Evolutionary conservation across 2,329 filamentous ascomycete genomes (phyloP).

Genomic region (Botryotinia globosa): DNA sequence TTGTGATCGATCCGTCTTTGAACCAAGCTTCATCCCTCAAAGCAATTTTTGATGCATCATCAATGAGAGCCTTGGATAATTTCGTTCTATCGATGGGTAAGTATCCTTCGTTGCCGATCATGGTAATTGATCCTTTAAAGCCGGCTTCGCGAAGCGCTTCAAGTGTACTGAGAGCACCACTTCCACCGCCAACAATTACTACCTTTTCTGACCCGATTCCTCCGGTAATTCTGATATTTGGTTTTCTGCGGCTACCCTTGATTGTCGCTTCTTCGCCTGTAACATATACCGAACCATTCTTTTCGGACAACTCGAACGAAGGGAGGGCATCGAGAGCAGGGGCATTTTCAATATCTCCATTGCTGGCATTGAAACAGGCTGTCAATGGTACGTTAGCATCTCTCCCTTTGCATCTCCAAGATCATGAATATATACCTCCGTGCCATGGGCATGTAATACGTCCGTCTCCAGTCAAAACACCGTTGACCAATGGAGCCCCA

Average conservation of each 20-base stretch:
- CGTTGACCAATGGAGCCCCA: slow-evolving; percentile 83
- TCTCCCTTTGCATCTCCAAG: not conserved
- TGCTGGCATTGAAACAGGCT: slow-evolving; percentile 90
- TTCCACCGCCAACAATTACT: slow-evolving; percentile 85
- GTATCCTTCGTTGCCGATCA: slow-evolving; percentile 81
- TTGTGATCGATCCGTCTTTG: slow-evolving; percentile 56
- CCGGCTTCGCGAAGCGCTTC: slow-evolving; percentile 81
- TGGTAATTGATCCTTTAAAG: slow-evolving; percentile 74
- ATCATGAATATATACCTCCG: slow-evolving; percentile 59
- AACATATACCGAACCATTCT: slow-evolving; percentile 80
- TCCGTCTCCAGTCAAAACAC: slow-evolving; percentile 77
- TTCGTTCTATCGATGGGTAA: slow-evolving; percentile 91
- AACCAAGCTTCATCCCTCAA: slow-evolving; percentile 79
- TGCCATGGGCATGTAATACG: slow-evolving; percentile 95
- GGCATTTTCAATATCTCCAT: slow-evolving; percentile 92
- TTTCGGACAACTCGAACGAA: slow-evolving; percentile 77
- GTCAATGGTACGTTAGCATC: slow-evolving; percentile 1
- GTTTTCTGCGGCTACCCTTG: slow-evolving; percentile 70
- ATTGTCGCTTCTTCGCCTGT: slow-evolving; percentile 75
- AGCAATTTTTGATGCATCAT: slow-evolving; percentile 74
- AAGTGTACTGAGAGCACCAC: slow-evolving; percentile 75
- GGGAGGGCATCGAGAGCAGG: slow-evolving; percentile 84
- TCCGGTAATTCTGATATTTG: slow-evolving; percentile 69
- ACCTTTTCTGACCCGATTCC: slow-evolving; percentile 59
- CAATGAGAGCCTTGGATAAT: slow-evolving; percentile 87